Conservation (phyloP, 108 stramenopile genomes). For the Conticribra weissflogii region DNA sequence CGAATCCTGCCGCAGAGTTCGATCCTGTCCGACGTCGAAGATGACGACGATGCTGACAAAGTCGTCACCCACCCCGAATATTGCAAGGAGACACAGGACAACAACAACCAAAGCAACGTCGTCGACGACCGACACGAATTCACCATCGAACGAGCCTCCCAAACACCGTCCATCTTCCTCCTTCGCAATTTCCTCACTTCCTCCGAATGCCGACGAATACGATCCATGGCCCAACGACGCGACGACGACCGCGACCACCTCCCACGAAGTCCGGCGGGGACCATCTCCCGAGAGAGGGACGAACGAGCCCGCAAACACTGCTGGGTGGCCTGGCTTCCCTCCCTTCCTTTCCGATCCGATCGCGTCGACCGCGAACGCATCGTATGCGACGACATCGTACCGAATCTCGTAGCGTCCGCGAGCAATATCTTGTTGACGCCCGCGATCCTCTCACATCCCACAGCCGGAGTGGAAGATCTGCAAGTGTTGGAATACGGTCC, state of each 20-base stretch:
- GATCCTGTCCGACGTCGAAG: too few relatives aligned
- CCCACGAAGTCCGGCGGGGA: conserved; percentile 29
- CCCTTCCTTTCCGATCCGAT: too few relatives aligned
- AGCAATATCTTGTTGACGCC: conserved; percentile 20
- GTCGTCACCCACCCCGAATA: too few relatives aligned
- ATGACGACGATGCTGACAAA: too few relatives aligned
- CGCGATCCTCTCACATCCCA: conserved; percentile 8
- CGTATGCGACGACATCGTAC: conserved; percentile 12
- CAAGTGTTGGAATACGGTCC: conserved; percentile 58
- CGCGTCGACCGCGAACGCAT: too few relatives aligned
- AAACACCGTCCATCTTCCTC: conserved; percentile 30
- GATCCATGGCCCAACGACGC: conserved; percentile 9
- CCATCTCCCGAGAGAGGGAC: conserved; percentile 16
- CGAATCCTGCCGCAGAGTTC: too few relatives aligned
- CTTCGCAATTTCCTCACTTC: conserved; percentile 37
- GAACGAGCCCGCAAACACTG: conserved; percentile 12
- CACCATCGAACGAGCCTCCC: conserved; percentile 42
- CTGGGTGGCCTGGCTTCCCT: conserved; percentile 20
- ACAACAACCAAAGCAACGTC: too few relatives aligned
- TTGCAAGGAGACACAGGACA: too few relatives aligned
- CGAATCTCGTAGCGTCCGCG: conserved; percentile 9
- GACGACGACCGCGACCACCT: neutral
- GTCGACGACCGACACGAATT: conserved; percentile 13
- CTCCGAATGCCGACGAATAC: conserved; percentile 37
- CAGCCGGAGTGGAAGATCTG: conserved; percentile 48